Conservation (phyloP, 2,329 filamentous ascomycete species). For the Exophiala alcalophila region DNA sequence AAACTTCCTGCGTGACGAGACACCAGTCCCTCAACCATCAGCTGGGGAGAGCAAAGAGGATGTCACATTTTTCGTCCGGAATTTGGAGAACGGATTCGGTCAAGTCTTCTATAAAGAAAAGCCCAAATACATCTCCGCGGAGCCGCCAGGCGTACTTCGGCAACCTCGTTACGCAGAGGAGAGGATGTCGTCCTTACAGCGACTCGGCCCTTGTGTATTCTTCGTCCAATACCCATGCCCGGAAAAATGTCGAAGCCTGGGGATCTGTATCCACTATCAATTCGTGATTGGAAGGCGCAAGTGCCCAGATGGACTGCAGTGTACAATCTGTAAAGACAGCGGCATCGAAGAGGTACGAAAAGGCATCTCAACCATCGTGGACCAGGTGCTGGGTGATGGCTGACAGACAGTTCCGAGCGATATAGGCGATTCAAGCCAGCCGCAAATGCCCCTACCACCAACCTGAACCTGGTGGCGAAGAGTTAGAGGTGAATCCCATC, state of each 20-base stretch:
- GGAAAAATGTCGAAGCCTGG: slow-evolving; percentile 23
- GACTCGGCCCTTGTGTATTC: slow-evolving; percentile 20
- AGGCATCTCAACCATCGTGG: background rate
- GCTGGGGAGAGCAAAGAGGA: too few relatives aligned
- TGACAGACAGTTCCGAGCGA: background rate
- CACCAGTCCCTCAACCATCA: too few relatives aligned
- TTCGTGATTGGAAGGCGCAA: slow-evolving; percentile 21
- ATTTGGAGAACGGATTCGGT: slow-evolving; percentile 6
- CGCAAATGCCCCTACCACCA: slow-evolving; percentile 27
- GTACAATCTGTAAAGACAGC: slow-evolving; percentile 14
- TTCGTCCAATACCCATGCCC: slow-evolving; percentile 24
- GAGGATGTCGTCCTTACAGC: slow-evolving; percentile 11
- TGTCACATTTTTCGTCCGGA: slow-evolving; percentile 21
- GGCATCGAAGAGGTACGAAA: slow-evolving; percentile 12
- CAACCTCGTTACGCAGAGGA: slow-evolving; percentile 9
- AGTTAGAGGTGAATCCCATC: slow-evolving; percentile 21
- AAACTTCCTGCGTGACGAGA: too few relatives aligned
- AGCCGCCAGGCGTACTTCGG: slow-evolving; percentile 11
- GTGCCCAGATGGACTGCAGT: slow-evolving; percentile 25
- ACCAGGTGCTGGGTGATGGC: background rate
- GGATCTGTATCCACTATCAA: slow-evolving; percentile 29
- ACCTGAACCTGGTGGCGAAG: slow-evolving; percentile 4
- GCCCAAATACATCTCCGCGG: slow-evolving; percentile 10
- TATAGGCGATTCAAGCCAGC: slow-evolving; percentile 16
- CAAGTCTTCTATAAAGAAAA: slow-evolving; percentile 8